Evolutionary conservation across 805 yeast genomes (phyloP).

Genomic region (Barnettozyma salicaria): DNA sequence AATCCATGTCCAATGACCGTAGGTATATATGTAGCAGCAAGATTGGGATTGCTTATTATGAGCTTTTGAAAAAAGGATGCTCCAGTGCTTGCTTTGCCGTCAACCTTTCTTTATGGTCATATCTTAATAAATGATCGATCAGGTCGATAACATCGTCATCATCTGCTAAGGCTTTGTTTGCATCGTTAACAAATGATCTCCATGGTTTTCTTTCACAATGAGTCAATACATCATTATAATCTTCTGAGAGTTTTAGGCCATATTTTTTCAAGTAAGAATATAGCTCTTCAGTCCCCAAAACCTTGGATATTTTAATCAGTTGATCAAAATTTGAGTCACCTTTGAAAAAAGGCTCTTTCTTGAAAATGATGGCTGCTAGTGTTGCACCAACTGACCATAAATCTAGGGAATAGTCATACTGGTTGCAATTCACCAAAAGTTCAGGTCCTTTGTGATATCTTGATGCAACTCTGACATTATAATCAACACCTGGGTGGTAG

Average conservation of each 20-base stretch:
- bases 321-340: conserved; percentile 91
- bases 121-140: conserved; percentile 70
- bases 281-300: conserved; percentile 80
- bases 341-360: conserved; percentile 87
- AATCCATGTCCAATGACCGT: too few species aligned
- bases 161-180: conserved; percentile 61
- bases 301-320: conserved; percentile 80
- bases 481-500: conserved; percentile 83
- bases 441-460: conserved; percentile 94
- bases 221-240: conserved; percentile 69
- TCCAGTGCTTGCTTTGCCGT: conserved; percentile 87
- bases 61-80: conserved; percentile 43
- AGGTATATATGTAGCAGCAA: too few species aligned
- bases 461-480: conserved; percentile 90
- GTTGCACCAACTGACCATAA: conserved; percentile 94
- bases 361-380: conserved; percentile 84
- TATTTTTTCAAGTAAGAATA: conserved; percentile 65
- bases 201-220: conserved; percentile 81
- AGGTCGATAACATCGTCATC: conserved; percentile 73
- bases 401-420: conserved; percentile 87
- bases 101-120: conserved; percentile 83
- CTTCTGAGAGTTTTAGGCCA: conserved; percentile 61
- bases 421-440: conserved; percentile 74
- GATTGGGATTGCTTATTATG: conserved; percentile 2
- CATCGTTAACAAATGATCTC: conserved; percentile 65